These are phyloP conservation scores for Trichoderma sp. DNA, from an alignment of 2,329 filamentous ascomycete species.

Conservation along the genomic window DNA sequence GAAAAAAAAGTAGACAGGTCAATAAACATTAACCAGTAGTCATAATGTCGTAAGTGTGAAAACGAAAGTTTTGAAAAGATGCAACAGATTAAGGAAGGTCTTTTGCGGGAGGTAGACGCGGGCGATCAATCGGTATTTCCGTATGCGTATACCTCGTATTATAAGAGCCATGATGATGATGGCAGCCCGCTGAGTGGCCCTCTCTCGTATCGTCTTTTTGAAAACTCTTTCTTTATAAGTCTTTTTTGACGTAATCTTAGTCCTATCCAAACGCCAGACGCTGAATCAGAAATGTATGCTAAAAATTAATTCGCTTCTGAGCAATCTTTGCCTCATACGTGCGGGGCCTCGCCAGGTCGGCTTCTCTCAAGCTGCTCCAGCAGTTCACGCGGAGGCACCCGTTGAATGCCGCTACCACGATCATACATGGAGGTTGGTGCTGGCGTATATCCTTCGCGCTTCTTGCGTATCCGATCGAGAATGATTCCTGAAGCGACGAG, in stretches of 20 bases:
- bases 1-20: neutral
- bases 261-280: conserved; percentile 46
- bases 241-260: conserved; percentile 23
- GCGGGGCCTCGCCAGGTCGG: conserved; percentile 51
- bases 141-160: neutral
- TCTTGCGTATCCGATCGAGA: conserved; percentile 75
- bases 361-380: conserved; percentile 57
- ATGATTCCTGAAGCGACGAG: conserved; percentile 75
- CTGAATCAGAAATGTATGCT: conserved; percentile 37
- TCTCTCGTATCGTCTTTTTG: neutral
- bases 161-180: neutral
- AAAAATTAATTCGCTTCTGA: conserved; percentile 27
- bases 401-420: conserved; percentile 59
- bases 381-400: conserved; percentile 65
- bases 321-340: conserved; percentile 47
- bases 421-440: conserved; percentile 70
- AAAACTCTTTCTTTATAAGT: conserved; percentile 2
- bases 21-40: conserved; percentile 40
- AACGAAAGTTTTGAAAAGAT: conserved; percentile 27
- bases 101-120: neutral
- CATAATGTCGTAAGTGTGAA: conserved; percentile 41
- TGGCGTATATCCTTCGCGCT: conserved; percentile 78
- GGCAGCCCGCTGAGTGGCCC: neutral
- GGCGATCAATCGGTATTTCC: neutral
- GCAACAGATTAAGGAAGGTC: conserved; percentile 27